phyloP scores from a whole-genome alignment of 2,329 filamentous ascomycete genomes.

The Penicillium sp. region DNA sequence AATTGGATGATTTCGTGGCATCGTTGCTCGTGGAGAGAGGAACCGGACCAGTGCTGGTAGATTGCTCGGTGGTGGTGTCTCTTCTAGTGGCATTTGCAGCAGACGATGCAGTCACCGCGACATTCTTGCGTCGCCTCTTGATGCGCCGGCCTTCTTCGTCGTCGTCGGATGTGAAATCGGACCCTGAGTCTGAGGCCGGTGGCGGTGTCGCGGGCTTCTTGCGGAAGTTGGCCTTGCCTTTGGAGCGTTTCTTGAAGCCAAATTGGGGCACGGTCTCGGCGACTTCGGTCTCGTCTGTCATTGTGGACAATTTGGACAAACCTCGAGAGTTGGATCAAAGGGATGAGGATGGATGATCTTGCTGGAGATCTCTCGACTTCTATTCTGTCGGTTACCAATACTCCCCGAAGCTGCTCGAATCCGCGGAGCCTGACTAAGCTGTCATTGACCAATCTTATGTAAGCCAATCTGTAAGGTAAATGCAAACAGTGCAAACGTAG shows the following conservation, averaged over 20 bases:
- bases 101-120: constrained; percentile 67
- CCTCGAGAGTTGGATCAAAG: neutral
- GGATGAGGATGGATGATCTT: neutral
- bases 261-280: constrained; percentile 35
- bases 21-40: constrained; percentile 72
- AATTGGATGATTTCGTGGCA: constrained; percentile 85
- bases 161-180: constrained; percentile 71
- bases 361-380: neutral
- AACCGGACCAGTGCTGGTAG: constrained; percentile 63
- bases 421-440: constrained; percentile 6
- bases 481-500: constrained; percentile 20
- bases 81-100: constrained; percentile 37
- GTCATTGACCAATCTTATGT: neutral
- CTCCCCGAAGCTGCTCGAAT: constrained; percentile 1
- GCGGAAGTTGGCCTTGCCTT: constrained; percentile 73
- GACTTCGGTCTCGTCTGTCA: constrained; percentile 34
- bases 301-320: constrained; percentile 7
- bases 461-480: neutral
- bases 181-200: constrained; percentile 59
- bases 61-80: constrained; percentile 55
- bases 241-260: constrained; percentile 82
- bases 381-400: neutral
- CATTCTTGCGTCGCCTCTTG: constrained; percentile 75
- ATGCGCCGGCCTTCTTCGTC: constrained; percentile 74
- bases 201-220: constrained; percentile 81